Base-by-base conservation (phyloP, 768 basidiomycete species). In the Collybia nuda region DNA sequence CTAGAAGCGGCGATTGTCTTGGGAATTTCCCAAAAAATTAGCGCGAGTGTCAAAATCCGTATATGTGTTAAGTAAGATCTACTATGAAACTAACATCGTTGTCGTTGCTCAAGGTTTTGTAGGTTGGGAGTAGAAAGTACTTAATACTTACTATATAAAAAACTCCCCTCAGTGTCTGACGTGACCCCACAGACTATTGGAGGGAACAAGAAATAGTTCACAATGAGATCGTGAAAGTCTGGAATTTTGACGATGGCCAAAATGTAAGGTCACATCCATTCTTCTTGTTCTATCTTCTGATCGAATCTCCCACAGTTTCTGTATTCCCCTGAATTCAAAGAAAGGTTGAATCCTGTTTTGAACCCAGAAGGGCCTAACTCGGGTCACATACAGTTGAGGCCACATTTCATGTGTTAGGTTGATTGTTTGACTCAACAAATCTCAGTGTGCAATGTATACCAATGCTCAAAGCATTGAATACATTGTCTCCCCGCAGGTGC, bases 161-260 rank as follows among this genome's bases (percentile, higher is more conserved):
- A 4, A 26, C 7, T n/a, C n/a, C n/a, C n/a, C n/a, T n/a, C 9
- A 29, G 11, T 18, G 35, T 6, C 14, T 18, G 3, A 21, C 18
- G 18, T 8, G 22, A 21, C 22, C 14, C 12, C 29, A 11, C 29
- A 55, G 53, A 37, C 3, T 51, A 54, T 35, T 55, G 53, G 53
- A 29, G 24, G 28, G 40, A 37, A 17, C 32, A 51, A 37, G 51
- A 36, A 22, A 40, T 42, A n/a, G 46, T 55, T 44, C 54, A 55
- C 28, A n/a, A 39, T 12, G 62, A 64, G 38, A 63, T 64, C 17
- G 46, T 62, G 19, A 41, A 51, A 26, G 48, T 55, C 19, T 63
- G 62, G 62, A 66, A 66, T 54, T 65, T 67, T 42, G 37, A 49
- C 14, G 59, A 62, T 44, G 57, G 56, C 6, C 14, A 44, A 47